Percentiles rank a stretch among this genome's conserved stretches.
Evolutionary conservation across 2,329 filamentous ascomycete genomes (phyloP).

Genomic region (Fusarium sp.): DNA sequence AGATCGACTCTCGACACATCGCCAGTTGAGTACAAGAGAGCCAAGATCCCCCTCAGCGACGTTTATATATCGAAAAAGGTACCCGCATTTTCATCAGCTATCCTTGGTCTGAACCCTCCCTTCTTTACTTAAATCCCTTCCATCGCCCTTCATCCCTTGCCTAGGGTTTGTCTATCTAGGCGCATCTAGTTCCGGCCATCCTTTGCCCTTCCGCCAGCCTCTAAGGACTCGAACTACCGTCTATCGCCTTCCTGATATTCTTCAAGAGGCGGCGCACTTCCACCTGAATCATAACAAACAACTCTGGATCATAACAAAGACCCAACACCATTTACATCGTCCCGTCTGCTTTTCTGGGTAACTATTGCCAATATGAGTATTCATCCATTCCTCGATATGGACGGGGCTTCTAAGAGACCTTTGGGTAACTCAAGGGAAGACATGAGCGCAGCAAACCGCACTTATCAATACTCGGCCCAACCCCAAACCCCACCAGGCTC

Average conservation of each 20-base stretch:
- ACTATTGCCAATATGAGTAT: slow-evolving; percentile 38
- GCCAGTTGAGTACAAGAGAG: slow-evolving; percentile 53
- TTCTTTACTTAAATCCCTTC: slow-evolving; percentile 47
- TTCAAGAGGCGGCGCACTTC: slow-evolving; percentile 43
- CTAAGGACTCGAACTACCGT: slow-evolving; percentile 22
- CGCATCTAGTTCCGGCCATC: slow-evolving; percentile 23
- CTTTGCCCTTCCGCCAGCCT: slow-evolving; percentile 35
- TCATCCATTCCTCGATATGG: slow-evolving; percentile 43
- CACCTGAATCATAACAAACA: slow-evolving; percentile 50
- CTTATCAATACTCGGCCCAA: slow-evolving; percentile 30
- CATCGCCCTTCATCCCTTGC: slow-evolving; percentile 44
- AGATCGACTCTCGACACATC: slow-evolving; percentile 44
- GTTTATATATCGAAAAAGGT: slow-evolving; percentile 38
- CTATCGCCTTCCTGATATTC: slow-evolving; percentile 38
- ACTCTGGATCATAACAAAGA: slow-evolving; percentile 50
- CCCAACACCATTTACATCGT: slow-evolving; percentile 26
- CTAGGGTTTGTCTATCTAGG: slow-evolving; percentile 30
- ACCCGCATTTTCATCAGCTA: slow-evolving; percentile 41
- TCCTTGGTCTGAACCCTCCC: slow-evolving; percentile 45
- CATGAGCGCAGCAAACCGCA: slow-evolving; percentile 3
- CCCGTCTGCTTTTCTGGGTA: slow-evolving; percentile 21
- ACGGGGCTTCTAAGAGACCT: slow-evolving; percentile 20
- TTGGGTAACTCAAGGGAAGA: slow-evolving; percentile 11
- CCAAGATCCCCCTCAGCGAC: slow-evolving; percentile 48
- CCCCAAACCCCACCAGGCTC: slow-evolving; percentile 50